Evolutionary conservation across 2,329 filamentous ascomycete genomes (phyloP).

Genomic region (Cercospora canescens): DNA sequence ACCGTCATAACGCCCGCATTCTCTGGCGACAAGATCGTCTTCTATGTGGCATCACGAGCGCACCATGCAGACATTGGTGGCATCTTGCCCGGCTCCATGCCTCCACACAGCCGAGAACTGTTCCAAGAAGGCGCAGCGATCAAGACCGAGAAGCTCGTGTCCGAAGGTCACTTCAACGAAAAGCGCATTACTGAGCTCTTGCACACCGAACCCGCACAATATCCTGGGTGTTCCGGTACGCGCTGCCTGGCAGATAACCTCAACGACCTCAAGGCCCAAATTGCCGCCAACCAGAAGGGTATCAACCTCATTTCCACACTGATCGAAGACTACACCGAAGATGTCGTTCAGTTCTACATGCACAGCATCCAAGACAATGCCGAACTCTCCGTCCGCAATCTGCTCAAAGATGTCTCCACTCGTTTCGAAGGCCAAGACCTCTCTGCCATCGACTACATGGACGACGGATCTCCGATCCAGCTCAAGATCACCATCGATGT

Average conservation of each 20-base stretch:
- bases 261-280: conserved; percentile 82
- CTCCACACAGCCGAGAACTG: conserved; percentile 66
- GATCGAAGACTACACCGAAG: conserved; percentile 75
- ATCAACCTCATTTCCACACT: conserved; percentile 74
- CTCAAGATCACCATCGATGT: conserved; percentile 74
- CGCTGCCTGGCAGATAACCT: conserved; percentile 79
- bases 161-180: conserved; percentile 76
- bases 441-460: conserved; percentile 78
- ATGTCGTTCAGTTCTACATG: conserved; percentile 83
- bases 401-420: conserved; percentile 70
- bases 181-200: conserved; percentile 68
- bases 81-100: conserved; percentile 81
- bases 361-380: conserved; percentile 78
- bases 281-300: conserved; percentile 83
- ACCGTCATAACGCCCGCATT: conserved; percentile 81
- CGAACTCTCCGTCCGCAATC: conserved; percentile 69
- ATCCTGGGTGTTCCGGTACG: conserved; percentile 75
- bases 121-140: conserved; percentile 59
- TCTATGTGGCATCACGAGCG: conserved; percentile 77
- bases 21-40: conserved; percentile 71
- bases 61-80: conserved; percentile 86
- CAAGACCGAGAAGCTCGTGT: conserved; percentile 67
- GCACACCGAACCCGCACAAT: conserved; percentile 70
- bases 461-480: conserved; percentile 77
- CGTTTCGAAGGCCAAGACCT: conserved; percentile 71